Base-by-base conservation (phyloP, 805 yeast genomes). In the Candida nonsorbophila region DNA sequence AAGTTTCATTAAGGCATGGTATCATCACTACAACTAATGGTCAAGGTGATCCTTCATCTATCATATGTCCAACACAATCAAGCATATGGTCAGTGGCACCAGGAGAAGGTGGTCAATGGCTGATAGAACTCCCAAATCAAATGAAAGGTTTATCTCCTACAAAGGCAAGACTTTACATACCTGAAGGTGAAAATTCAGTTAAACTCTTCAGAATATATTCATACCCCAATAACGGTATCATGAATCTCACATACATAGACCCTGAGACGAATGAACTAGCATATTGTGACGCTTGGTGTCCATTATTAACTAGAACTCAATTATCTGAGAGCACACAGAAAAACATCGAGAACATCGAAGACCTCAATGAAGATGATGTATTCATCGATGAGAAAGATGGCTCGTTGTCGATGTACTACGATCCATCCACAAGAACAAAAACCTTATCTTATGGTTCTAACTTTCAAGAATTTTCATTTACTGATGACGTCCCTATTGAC, bases 241-340 rank as follows among this genome's bases (percentile, higher is more conserved):
- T 92, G 95, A 92, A 92, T 51, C 53, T 92, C 40, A 77, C 94
- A 0, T 92, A 87, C 46, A 61, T 83, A 14, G 90, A 90, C 48
- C 94, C 95, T 3, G 36, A 49, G 0, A 69, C 85, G 2, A 76
- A 80, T 27, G 56, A 64, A n/a, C 28, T 69, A 3, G 50, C 58
- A 10, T 59, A 60, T 47, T 92, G 98, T 63, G 95, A 87, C 53
- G 94, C 95, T 1, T 80, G 74, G 71, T 92, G 98, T 55, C 94
- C 96, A 1, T 60, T 90, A 15, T 56, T 69, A 1, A 64, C 66
- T 16, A 50, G 53, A 8, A 33, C 63, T 0, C 46, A 51, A 3
- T 50, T 80, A 26, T 23, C 45, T 9, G 44, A 58, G 9, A 35
- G 47, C 13, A 47, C 53, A 4, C 44, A 49, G 6, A 19, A 27